Conservation (phyloP, 2,329 filamentous ascomycete species). For the Pseudogymnoascus sp. region DNA sequence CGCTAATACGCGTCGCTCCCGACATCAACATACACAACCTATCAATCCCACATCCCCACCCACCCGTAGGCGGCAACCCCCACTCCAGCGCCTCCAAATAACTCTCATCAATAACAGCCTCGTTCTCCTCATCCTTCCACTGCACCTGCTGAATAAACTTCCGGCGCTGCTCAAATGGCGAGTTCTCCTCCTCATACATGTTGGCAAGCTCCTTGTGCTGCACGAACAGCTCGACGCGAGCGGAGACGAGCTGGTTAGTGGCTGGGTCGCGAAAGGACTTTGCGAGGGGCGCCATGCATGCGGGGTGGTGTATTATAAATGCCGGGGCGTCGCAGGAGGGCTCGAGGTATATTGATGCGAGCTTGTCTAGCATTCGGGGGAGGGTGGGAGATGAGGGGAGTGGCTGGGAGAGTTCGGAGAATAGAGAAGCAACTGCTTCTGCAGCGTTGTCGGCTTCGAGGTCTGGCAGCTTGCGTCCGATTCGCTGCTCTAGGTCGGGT, state of each 20-base stretch:
- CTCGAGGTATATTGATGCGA: constrained; percentile 72
- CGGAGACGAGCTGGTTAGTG: constrained; percentile 65
- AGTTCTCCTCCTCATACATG: constrained; percentile 98
- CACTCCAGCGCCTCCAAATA: constrained; percentile 81
- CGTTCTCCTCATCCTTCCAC: constrained; percentile 31
- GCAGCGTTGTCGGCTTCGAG: constrained; percentile 44
- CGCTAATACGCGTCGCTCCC: constrained; percentile 68
- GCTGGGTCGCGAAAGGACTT: constrained; percentile 74
- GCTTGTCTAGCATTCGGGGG: constrained; percentile 70
- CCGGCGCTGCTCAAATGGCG: constrained; percentile 72
- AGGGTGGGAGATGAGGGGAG: constrained; percentile 47
- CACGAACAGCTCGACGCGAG: constrained; percentile 80
- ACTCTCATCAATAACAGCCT: constrained; percentile 46
- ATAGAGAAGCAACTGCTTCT: constrained; percentile 48
- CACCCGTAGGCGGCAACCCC: constrained; percentile 89
- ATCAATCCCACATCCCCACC: constrained; percentile 93
- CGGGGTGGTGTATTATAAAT: constrained; percentile 84
- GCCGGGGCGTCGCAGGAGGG: constrained; percentile 63
- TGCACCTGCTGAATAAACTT: constrained; percentile 64
- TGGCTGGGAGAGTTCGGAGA: constrained; percentile 40
- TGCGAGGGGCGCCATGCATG: constrained; percentile 81
- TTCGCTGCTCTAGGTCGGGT: constrained; percentile 61
- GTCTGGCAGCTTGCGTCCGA: constrained; percentile 40
- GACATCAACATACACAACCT: constrained; percentile 85
- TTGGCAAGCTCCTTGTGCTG: constrained; percentile 78